Conservation (phyloP, 805 yeast genomes). For the Saccharomycopsis schoenii region DNA sequence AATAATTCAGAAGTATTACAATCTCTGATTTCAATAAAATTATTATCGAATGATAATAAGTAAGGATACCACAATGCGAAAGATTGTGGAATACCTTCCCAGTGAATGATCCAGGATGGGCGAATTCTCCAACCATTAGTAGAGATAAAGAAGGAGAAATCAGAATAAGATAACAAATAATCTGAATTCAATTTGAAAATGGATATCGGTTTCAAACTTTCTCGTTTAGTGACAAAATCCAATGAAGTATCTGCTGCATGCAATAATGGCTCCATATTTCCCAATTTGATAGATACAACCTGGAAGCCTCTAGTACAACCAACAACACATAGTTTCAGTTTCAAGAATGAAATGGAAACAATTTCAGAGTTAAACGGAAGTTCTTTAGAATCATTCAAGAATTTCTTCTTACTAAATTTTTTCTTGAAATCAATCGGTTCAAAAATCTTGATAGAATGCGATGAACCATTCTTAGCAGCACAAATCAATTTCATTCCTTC, state of each 20-base stretch:
- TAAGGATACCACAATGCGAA: conserved; percentile 94
- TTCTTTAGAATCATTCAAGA: conserved; percentile 61
- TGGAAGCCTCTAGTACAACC: conserved; percentile 97
- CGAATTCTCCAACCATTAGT: conserved; percentile 94
- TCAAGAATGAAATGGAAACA: conserved; percentile 80
- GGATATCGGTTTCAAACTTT: conserved; percentile 79
- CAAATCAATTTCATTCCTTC: conserved; percentile 82
- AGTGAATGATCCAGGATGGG: conserved; percentile 85
- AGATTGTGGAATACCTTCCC: conserved; percentile 94
- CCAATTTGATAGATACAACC: conserved; percentile 48
- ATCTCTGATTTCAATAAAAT: conserved; percentile 85
- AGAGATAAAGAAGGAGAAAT: conserved; percentile 89
- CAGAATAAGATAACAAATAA: conserved; percentile 81
- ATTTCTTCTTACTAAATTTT: conserved; percentile 57
- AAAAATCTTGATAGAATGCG: conserved; percentile 73
- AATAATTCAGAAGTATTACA: conserved; percentile 80
- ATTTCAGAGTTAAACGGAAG: conserved; percentile 82
- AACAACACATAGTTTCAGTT: conserved; percentile 70
- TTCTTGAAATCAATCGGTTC: conserved; percentile 60
- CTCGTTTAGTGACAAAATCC: conserved; percentile 82
- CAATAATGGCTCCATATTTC: conserved; percentile 54
- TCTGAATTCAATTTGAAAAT: conserved; percentile 85
- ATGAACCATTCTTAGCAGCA: conserved; percentile 74
- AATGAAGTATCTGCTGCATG: conserved; percentile 98
- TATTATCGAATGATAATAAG: conserved; percentile 79